Evolutionary conservation across 257 asterid species (phyloP).

Genomic region (Cruciata laevipes): DNA sequence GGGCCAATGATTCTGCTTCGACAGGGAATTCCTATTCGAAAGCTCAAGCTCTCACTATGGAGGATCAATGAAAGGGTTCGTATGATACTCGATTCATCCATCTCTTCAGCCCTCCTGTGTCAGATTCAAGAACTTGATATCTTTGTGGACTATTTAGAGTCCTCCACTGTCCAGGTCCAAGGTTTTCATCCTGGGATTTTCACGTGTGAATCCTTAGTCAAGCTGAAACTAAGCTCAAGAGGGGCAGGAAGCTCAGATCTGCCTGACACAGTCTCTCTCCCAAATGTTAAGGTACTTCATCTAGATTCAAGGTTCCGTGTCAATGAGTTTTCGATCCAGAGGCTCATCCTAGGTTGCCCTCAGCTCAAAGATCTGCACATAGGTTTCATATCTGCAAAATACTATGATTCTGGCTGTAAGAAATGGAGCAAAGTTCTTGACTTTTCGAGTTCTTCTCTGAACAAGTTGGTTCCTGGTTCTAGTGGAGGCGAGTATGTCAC

Average conservation of each 20-base stretch:
- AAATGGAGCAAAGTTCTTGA: neutral
- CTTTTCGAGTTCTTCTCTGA: neutral
- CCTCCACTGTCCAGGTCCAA: neutral
- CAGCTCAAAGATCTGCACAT: neutral
- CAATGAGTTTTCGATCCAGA: neutral
- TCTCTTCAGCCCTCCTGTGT: neutral
- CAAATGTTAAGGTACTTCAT: neutral
- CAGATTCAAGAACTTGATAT: neutral
- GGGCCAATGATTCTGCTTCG: slow-evolving; percentile 2
- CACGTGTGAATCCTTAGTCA: neutral
- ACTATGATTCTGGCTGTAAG: neutral
- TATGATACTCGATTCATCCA: neutral
- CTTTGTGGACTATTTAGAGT: neutral
- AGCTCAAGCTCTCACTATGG: neutral
- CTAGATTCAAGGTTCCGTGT: neutral
- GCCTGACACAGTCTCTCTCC: neutral
- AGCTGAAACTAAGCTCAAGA: neutral
- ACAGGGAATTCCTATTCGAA: neutral
- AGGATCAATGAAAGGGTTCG: neutral
- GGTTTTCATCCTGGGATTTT: neutral
- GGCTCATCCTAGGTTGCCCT: slow-evolving; percentile 11
- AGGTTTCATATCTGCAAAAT: neutral
- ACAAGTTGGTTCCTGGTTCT: neutral
- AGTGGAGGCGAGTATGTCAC: neutral
- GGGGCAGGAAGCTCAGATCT: neutral